Conservation (phyloP, 129 eudicot species). For the Lactuca sativa region DNA sequence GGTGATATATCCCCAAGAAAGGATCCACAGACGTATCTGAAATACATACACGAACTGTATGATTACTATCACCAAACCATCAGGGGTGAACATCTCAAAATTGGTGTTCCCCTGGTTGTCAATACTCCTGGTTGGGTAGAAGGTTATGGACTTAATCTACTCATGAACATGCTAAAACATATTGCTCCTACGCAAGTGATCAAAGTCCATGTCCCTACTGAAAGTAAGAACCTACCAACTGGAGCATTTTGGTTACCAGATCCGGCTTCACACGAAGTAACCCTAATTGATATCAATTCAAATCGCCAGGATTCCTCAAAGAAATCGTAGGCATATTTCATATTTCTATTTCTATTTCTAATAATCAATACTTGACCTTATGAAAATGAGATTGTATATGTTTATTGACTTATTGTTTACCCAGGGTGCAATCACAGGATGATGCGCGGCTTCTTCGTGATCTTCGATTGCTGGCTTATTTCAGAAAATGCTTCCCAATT, state of each 20-base stretch:
- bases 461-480: slow-evolving; percentile 61
- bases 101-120: slow-evolving; percentile 64
- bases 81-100: slow-evolving; percentile 13
- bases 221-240: slow-evolving; percentile 56
- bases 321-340: slow-evolving; percentile 45
- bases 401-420: not conserved
- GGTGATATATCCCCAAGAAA: slow-evolving; percentile 69
- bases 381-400: not conserved
- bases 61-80: slow-evolving; percentile 44
- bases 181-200: slow-evolving; percentile 69
- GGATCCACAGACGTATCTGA: slow-evolving; percentile 52
- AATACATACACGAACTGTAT: slow-evolving; percentile 46
- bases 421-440: slow-evolving; percentile 52
- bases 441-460: slow-evolving; percentile 60
- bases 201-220: slow-evolving; percentile 51
- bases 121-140: slow-evolving; percentile 86
- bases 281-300: slow-evolving; percentile 56
- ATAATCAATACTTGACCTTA: not conserved
- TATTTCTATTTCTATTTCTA: not conserved
- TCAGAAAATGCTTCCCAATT: slow-evolving; percentile 67
- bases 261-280: slow-evolving; percentile 19
- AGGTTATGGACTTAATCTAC: slow-evolving; percentile 59
- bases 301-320: slow-evolving; percentile 50
- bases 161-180: slow-evolving; percentile 58
- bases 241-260: slow-evolving; percentile 72